Conservation (phyloP, 2,329 filamentous ascomycete species). For the Rhinocladiella similis region DNA sequence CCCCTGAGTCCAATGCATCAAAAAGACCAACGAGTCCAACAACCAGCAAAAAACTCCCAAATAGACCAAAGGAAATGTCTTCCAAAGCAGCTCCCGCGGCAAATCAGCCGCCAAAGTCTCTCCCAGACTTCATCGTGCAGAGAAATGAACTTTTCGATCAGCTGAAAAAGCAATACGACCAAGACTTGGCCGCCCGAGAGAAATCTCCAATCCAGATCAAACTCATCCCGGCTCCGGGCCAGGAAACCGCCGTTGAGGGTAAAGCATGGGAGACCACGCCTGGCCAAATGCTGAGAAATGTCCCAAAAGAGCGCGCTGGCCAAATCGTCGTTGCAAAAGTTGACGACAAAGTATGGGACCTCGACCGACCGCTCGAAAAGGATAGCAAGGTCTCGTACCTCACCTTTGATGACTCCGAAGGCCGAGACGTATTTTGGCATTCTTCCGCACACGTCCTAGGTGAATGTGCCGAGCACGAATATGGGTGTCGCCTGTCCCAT, state of each 20-base stretch:
- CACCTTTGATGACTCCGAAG: slow-evolving; percentile 73
- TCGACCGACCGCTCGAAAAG: slow-evolving; percentile 85
- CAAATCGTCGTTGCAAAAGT: slow-evolving; percentile 80
- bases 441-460: slow-evolving; percentile 94
- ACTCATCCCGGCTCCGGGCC: slow-evolving; percentile 44
- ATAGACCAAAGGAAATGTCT: slow-evolving; percentile 29
- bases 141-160: slow-evolving; percentile 85
- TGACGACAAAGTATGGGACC: slow-evolving; percentile 86
- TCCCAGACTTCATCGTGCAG: slow-evolving; percentile 77
- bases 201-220: slow-evolving; percentile 52
- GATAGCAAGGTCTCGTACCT: slow-evolving; percentile 83
- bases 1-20: slow-evolving; percentile 23
- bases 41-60: slow-evolving; percentile 31
- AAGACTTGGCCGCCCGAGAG: slow-evolving; percentile 62
- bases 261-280: slow-evolving; percentile 93
- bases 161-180: slow-evolving; percentile 80
- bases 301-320: slow-evolving; percentile 83
- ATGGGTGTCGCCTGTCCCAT: slow-evolving; percentile 88
- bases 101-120: slow-evolving; percentile 38
- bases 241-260: slow-evolving; percentile 51
- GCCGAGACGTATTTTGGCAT: slow-evolving; percentile 97
- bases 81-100: slow-evolving; percentile 32
- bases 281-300: slow-evolving; percentile 72
- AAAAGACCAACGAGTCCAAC: slow-evolving; percentile 35
- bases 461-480: slow-evolving; percentile 86